Evolutionary conservation across 208 protist genomes (phyloP).

Genomic region (Tetramitus jugosus): DNA sequence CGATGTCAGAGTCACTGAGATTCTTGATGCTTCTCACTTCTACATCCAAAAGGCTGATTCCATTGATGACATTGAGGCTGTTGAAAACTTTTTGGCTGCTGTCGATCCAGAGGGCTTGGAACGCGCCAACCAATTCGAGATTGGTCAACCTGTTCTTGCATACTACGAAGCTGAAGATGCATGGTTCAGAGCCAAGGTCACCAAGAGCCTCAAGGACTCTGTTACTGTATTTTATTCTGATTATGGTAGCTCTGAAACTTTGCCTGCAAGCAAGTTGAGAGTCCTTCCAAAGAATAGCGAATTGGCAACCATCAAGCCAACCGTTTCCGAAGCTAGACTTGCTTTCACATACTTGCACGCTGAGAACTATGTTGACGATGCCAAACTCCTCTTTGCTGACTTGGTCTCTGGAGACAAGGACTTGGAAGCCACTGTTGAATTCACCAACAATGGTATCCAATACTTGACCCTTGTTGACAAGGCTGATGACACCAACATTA

Average conservation of each 20-base stretch:
- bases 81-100: neutral
- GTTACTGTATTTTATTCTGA: neutral
- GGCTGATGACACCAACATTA: neutral
- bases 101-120: neutral
- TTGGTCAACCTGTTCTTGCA: neutral
- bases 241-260: neutral
- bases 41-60: neutral
- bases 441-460: too few relatives aligned
- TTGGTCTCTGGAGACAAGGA: neutral
- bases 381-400: too few relatives aligned
- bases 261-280: neutral
- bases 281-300: neutral
- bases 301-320: neutral
- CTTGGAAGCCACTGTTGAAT: neutral
- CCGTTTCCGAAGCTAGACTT: neutral
- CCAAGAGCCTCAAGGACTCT: neutral
- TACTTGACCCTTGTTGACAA: neutral
- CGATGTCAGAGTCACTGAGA: neutral
- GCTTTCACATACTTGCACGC: neutral
- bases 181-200: constrained; percentile 17
- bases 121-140: too few relatives aligned
- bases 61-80: neutral
- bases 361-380: neutral
- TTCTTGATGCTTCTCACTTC: neutral
- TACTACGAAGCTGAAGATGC: neutral